Percentiles rank a stretch among this genome's conserved stretches.
These are phyloP conservation scores for Iodosphaeria phyllophila DNA, from an alignment of 2,329 filamentous ascomycete species.

Conservation along the genomic window DNA sequence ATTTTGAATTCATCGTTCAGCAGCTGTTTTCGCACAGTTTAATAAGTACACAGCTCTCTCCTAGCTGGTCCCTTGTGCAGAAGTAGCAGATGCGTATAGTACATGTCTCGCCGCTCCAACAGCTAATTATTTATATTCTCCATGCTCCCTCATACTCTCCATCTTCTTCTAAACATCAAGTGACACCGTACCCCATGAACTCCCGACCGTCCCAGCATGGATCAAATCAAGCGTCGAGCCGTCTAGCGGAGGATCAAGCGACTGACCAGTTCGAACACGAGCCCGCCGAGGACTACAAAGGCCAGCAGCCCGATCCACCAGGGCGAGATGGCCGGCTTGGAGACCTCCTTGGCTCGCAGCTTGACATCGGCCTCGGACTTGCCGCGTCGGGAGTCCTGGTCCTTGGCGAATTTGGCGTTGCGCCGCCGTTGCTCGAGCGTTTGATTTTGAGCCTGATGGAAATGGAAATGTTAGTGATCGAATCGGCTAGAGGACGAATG, in stretches of 20 bases:
- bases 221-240: too few species aligned
- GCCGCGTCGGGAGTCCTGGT: slow-evolving; percentile 56
- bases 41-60: too few species aligned
- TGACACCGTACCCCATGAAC: neutral
- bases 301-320: slow-evolving; percentile 42
- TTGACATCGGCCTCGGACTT: slow-evolving; percentile 49
- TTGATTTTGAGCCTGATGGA: too few species aligned
- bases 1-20: too few species aligned
- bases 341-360: slow-evolving; percentile 34
- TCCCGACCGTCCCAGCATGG: too few species aligned
- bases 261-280: slow-evolving; percentile 37
- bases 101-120: too few species aligned
- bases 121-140: too few species aligned
- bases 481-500: neutral
- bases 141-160: too few species aligned
- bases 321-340: slow-evolving; percentile 44
- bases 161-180: too few species aligned
- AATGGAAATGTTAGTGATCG: slow-evolving; percentile 1
- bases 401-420: slow-evolving; percentile 61
- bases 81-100: too few species aligned
- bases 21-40: too few species aligned
- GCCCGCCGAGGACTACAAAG: slow-evolving; percentile 42
- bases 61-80: too few species aligned
- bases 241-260: slow-evolving; percentile 27
- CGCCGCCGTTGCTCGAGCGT: slow-evolving; percentile 68